These are phyloP conservation scores for Nicotiana rustica DNA, from an alignment of 305 asterid genomes.

Conservation along the genomic window DNA sequence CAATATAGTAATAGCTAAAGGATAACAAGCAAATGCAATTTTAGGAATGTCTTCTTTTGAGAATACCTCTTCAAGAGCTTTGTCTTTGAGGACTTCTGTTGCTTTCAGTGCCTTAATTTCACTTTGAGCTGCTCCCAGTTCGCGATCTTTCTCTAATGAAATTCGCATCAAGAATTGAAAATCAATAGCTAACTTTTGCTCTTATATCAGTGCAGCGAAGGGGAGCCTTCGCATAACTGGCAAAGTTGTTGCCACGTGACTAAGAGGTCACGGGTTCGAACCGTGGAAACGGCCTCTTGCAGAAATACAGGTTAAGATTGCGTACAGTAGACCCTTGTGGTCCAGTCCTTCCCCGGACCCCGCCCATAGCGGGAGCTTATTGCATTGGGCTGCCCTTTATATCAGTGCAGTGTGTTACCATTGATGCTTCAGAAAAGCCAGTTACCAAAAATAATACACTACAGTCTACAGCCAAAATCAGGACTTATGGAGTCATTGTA, in stretches of 20 bases:
- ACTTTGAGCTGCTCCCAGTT: conserved; percentile 65
- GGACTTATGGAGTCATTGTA: not conserved
- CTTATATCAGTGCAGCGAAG: too few species aligned
- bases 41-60: not conserved
- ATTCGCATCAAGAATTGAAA: not conserved
- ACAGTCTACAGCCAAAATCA: not conserved
- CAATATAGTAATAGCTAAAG: not conserved
- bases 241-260: too few species aligned
- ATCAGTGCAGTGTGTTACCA: not conserved
- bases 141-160: conserved; percentile 72
- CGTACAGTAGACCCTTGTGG: too few species aligned
- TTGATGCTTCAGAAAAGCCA: not conserved
- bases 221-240: too few species aligned
- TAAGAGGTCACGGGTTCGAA: too few species aligned
- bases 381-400: too few species aligned
- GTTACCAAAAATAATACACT: not conserved
- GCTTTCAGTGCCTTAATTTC: conserved; percentile 79
- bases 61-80: conserved; percentile 83
- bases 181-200: not conserved
- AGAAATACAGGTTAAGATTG: too few species aligned
- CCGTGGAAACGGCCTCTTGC: too few species aligned
- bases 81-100: conserved; percentile 74
- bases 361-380: too few species aligned
- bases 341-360: too few species aligned
- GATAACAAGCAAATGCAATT: not conserved